phyloP scores from a whole-genome alignment of 2,329 filamentous ascomycete genomes.

The Arthrobotrys pseudoclavata region DNA sequence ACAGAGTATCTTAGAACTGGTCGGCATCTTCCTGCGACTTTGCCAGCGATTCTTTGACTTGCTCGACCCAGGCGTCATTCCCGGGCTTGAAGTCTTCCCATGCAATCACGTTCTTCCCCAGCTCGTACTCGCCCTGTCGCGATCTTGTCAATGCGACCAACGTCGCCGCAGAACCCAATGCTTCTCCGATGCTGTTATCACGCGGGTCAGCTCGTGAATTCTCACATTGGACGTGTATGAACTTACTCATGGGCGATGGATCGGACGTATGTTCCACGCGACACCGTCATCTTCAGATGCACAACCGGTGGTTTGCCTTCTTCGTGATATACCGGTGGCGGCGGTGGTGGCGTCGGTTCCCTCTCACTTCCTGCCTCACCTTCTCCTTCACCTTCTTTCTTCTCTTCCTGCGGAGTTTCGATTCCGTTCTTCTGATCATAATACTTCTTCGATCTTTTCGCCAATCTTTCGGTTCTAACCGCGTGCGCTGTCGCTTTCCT shows the following conservation, averaged over 20 bases:
- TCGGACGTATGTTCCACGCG: constrained; percentile 95
- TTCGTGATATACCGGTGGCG: constrained; percentile 66
- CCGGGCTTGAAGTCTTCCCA: constrained; percentile 61
- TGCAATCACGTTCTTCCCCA: constrained; percentile 70
- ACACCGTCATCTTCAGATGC: constrained; percentile 89
- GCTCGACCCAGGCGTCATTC: constrained; percentile 41
- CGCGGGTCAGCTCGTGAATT: constrained; percentile 11
- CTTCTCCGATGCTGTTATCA: constrained; percentile 74
- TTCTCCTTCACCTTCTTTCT: background rate
- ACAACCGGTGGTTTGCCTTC: constrained; percentile 77
- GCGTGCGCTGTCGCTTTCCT: constrained; percentile 20
- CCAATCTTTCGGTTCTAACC: constrained; percentile 9
- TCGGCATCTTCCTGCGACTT: constrained; percentile 12
- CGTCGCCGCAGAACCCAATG: constrained; percentile 82
- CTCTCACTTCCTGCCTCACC: constrained; percentile 26
- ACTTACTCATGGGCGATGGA: constrained; percentile 84
- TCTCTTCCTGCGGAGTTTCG: background rate
- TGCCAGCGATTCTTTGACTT: constrained; percentile 38
- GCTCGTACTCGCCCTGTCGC: constrained; percentile 82
- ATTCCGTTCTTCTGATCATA: constrained; percentile 4
- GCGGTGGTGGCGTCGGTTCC: constrained; percentile 44
- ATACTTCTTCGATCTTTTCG: constrained; percentile 12
- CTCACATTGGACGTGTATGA: background rate
- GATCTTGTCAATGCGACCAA: constrained; percentile 88
- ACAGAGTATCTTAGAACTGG: constrained; percentile 12